phyloP scores from a whole-genome alignment of 805 yeast genomes.

The Blastobotrys terrestris region DNA sequence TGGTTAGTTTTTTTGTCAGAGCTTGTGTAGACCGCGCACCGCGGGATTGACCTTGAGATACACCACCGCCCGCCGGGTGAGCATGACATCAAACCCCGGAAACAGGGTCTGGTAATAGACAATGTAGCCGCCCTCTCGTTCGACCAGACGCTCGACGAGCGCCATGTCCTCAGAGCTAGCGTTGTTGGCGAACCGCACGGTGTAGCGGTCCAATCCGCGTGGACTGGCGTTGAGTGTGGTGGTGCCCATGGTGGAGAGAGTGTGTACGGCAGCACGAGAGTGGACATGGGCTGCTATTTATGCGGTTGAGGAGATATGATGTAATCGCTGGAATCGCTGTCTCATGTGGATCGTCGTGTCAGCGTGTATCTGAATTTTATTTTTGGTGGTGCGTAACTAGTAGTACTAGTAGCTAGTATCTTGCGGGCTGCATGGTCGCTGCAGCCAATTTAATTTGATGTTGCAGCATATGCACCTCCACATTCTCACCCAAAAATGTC shows the following conservation, averaged over 20 bases:
- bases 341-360: neutral
- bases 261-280: neutral
- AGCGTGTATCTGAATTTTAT: too few species aligned
- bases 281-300: neutral
- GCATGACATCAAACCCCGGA: slow-evolving; percentile 1
- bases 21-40: neutral
- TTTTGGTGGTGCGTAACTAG: too few species aligned
- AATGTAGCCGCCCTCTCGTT: slow-evolving; percentile 2
- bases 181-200: neutral
- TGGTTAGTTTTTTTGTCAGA: too few species aligned
- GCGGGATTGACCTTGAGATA: neutral
- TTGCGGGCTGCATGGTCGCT: neutral
- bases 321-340: neutral
- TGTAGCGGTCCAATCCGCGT: neutral
- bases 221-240: neutral
- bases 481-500: too few species aligned
- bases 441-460: neutral
- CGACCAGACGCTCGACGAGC: slow-evolving; percentile 1
- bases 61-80: neutral
- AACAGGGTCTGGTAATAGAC: neutral
- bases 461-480: too few species aligned
- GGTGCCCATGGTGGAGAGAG: neutral
- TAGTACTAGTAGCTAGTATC: too few species aligned
- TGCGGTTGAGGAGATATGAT: neutral
- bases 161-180: neutral